phyloP scores from a whole-genome alignment of 2,329 filamentous ascomycete species.

The Calonectria pseudoturangicola region DNA sequence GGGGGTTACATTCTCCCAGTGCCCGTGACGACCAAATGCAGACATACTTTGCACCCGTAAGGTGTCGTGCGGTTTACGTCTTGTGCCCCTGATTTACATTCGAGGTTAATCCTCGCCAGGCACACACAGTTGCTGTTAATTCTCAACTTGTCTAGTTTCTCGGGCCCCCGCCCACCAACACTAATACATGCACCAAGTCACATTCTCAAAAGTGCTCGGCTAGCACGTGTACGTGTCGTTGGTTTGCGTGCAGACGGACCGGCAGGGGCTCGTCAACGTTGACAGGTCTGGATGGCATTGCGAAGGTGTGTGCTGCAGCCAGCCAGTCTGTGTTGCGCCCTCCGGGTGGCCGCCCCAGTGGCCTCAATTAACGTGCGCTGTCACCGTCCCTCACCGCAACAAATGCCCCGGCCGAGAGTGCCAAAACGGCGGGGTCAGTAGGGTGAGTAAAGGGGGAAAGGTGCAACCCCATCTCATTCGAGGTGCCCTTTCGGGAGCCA shows the following conservation, averaged over 20 bases:
- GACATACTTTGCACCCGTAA: neutral
- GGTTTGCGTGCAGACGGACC: conserved; percentile 47
- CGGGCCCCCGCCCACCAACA: conserved; percentile 39
- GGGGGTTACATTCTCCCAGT: conserved; percentile 27
- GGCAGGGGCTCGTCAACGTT: conserved; percentile 37
- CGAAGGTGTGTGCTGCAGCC: conserved; percentile 23
- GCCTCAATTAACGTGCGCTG: conserved; percentile 28
- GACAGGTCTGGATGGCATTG: conserved; percentile 29
- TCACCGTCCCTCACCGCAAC: conserved; percentile 40
- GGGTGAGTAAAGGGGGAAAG: conserved; percentile 27
- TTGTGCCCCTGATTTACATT: conserved; percentile 23
- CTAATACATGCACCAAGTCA: conserved; percentile 48
- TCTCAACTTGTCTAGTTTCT: conserved; percentile 34
- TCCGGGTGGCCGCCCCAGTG: conserved; percentile 26
- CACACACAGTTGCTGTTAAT: conserved; percentile 32
- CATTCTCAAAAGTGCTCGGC: conserved; percentile 42
- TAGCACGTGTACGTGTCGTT: conserved; percentile 54
- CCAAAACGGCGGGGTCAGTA: conserved; percentile 27
- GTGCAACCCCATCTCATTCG: conserved; percentile 28
- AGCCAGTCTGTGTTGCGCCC: conserved; percentile 30
- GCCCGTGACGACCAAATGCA: conserved; percentile 2
- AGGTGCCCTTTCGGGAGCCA: conserved; percentile 27
- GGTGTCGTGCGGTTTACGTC: neutral
- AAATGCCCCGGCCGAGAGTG: conserved; percentile 32
- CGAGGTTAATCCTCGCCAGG: conserved; percentile 16